Percentiles rank a stretch among this genome's conserved stretches.
Conservation (phyloP, 805 yeast species). For the Pichia californica region DNA sequence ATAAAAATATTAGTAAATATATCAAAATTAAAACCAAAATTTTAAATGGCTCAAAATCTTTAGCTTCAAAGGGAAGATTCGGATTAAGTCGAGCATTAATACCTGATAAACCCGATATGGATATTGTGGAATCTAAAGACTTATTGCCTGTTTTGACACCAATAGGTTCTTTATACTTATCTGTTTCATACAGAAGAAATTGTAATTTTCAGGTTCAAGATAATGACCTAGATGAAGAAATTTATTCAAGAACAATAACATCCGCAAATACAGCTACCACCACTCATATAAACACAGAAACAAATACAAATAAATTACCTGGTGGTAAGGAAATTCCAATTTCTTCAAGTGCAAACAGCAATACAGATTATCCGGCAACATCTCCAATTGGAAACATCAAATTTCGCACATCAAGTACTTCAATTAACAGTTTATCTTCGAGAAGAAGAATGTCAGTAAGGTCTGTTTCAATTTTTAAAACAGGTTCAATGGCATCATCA, state of each 20-base stretch:
- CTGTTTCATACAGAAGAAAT: conserved; percentile 75
- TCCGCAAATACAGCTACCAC: too few relatives aligned
- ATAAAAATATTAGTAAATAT: conserved; percentile 11
- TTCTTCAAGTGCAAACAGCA: not conserved
- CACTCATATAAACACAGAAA: not conserved
- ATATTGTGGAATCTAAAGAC: conserved; percentile 39
- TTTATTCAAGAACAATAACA: too few relatives aligned
- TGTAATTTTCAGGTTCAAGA: conserved; percentile 58
- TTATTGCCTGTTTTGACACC: conserved; percentile 71
- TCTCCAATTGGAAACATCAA: conserved; percentile 10
- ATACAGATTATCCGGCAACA: not conserved
- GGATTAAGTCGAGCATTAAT: conserved; percentile 70
- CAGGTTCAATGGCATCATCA: conserved; percentile 46
- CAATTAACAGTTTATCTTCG: conserved; percentile 21
- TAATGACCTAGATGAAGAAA: conserved; percentile 38
- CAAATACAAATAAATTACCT: not conserved
- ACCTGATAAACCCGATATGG: conserved; percentile 5
- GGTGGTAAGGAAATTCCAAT: not conserved
- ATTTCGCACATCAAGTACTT: conserved; percentile 19
- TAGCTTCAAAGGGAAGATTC: conserved; percentile 74
- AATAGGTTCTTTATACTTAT: conserved; percentile 63
- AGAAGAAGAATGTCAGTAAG: conserved; percentile 29
- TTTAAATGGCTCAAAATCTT: conserved; percentile 72
- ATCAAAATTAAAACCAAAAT: conserved; percentile 49
- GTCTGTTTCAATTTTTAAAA: conserved; percentile 54